Evolutionary conservation across 805 yeast species (phyloP).

Genomic region (Maudiozyma pseudohumilis): DNA sequence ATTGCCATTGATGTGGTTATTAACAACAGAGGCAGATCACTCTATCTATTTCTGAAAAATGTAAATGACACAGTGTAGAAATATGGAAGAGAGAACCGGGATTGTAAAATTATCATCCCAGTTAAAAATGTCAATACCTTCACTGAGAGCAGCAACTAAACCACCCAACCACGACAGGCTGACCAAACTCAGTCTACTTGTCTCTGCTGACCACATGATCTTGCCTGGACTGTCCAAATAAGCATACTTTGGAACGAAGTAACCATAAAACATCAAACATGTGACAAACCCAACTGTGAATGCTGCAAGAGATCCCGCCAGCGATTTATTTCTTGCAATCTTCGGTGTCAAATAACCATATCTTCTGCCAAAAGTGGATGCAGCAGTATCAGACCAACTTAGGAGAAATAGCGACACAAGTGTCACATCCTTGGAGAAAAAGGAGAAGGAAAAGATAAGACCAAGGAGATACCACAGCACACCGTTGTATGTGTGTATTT

Average conservation of each 20-base stretch:
- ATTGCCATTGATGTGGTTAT: too few relatives aligned
- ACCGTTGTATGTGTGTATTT: slow-evolving; percentile 68
- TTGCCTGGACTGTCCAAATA: slow-evolving; percentile 45
- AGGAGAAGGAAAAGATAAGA: slow-evolving; percentile 53
- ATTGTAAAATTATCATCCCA: slow-evolving; percentile 93
- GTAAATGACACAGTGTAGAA: slow-evolving; percentile 43
- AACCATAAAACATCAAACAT: slow-evolving; percentile 62
- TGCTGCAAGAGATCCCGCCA: slow-evolving; percentile 89
- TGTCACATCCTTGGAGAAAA: slow-evolving; percentile 72
- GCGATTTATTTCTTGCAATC: slow-evolving; percentile 61
- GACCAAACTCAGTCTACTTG: slow-evolving; percentile 46
- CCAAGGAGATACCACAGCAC: slow-evolving; percentile 84
- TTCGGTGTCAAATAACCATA: slow-evolving; percentile 80
- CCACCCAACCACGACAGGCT: slow-evolving; percentile 58
- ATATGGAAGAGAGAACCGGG: slow-evolving; percentile 72
- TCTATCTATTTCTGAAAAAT: slow-evolving; percentile 17
- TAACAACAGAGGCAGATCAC: too few relatives aligned
- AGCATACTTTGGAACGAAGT: slow-evolving; percentile 55
- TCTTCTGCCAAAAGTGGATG: slow-evolving; percentile 83
- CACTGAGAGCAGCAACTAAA: slow-evolving; percentile 74
- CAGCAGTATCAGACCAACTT: slow-evolving; percentile 97
- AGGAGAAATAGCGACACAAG: slow-evolving; percentile 67
- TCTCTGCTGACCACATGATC: slow-evolving; percentile 55
- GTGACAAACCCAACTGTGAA: slow-evolving; percentile 58
- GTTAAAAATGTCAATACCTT: slow-evolving; percentile 64